Percentiles rank a stretch among this genome's conserved stretches.
Conservation (phyloP, 2,329 filamentous ascomycete species). For the Monosporascus sp. region DNA sequence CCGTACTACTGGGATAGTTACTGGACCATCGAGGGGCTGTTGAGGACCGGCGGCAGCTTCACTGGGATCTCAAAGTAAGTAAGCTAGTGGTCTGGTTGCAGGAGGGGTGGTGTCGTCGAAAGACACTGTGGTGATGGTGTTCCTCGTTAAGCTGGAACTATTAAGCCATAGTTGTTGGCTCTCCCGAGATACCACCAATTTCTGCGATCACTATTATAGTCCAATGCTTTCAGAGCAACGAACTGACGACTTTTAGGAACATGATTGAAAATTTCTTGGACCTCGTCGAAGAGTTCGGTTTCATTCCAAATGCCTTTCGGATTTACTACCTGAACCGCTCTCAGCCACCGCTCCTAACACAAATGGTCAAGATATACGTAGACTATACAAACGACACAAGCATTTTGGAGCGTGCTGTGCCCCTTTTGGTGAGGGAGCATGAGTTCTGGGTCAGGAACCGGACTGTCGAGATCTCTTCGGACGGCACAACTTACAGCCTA, state of each 20-base stretch:
- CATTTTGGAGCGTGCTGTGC: slow-evolving; percentile 55
- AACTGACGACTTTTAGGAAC: slow-evolving; percentile 34
- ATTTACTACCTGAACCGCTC: slow-evolving; percentile 64
- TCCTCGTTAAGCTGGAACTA: neutral
- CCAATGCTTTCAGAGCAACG: neutral
- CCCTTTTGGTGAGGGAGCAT: slow-evolving; percentile 58
- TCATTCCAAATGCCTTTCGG: slow-evolving; percentile 63
- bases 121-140: neutral
- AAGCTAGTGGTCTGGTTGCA: neutral
- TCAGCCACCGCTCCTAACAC: slow-evolving; percentile 59
- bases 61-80: slow-evolving; percentile 48
- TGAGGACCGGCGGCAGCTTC: slow-evolving; percentile 60
- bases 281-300: slow-evolving; percentile 57
- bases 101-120: too few species aligned
- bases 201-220: neutral
- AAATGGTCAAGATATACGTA: slow-evolving; percentile 61
- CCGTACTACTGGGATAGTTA: slow-evolving; percentile 69
- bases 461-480: slow-evolving; percentile 44
- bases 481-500: slow-evolving; percentile 45
- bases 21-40: slow-evolving; percentile 61
- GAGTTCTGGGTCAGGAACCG: slow-evolving; percentile 59
- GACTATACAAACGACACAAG: slow-evolving; percentile 59
- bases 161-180: too few species aligned
- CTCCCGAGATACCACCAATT: too few species aligned
- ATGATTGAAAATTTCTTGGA: slow-evolving; percentile 68